A percentile compares a stretch with the other conserved stretches of the same genome.
Evolutionary conservation across 257 asterid genomes (phyloP).

Genomic region (Solanum chmielewskii): DNA sequence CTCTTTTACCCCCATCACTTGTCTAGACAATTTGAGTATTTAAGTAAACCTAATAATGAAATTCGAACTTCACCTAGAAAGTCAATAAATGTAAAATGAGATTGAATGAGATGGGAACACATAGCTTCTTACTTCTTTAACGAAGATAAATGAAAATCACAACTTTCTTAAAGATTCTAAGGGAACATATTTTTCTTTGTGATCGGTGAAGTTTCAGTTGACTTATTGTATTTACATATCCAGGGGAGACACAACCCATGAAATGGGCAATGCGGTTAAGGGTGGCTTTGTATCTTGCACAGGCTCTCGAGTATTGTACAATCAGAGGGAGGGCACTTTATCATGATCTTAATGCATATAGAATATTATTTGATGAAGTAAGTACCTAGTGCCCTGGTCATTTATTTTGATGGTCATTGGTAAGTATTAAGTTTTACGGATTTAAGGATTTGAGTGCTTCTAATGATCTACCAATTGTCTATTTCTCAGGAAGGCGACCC

Average conservation of each 20-base stretch:
- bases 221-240: background rate
- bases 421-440: background rate
- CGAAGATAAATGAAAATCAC: background rate
- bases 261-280: conserved; percentile 99
- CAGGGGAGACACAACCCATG: conserved; percentile 98
- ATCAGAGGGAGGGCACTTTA: conserved; percentile 82
- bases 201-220: background rate
- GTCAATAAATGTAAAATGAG: background rate
- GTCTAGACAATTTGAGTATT: background rate
- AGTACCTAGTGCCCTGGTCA: conserved; percentile 10
- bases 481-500: conserved; percentile 43
- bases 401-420: background rate
- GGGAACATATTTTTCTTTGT: background rate
- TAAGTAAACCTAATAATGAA: background rate
- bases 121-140: background rate
- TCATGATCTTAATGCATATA: conserved; percentile 96
- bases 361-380: conserved; percentile 85
- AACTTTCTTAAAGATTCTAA: background rate
- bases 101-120: background rate
- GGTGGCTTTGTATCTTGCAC: conserved; percentile 80
- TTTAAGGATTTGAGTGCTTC: background rate
- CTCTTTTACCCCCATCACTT: background rate
- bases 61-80: background rate
- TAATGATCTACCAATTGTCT: background rate
- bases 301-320: conserved; percentile 87